Percentiles rank a stretch among this genome's conserved stretches.
phyloP scores from a whole-genome alignment of 1,284 basidiomycete species.

The Leccinum pseudoinsigne region DNA sequence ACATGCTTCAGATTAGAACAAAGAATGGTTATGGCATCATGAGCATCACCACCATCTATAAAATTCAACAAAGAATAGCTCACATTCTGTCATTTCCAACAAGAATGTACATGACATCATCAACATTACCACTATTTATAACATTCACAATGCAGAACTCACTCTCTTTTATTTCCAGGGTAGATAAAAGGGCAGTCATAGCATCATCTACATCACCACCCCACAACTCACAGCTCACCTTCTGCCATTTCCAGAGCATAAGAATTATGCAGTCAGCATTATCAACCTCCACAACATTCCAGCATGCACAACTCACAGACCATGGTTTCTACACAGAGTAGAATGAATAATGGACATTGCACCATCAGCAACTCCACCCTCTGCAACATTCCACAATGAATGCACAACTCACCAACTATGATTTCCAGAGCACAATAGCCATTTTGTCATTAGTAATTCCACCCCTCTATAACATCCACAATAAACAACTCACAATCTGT shows the following conservation, averaged over 20 bases:
- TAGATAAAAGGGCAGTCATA: background rate
- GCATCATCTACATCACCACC: background rate
- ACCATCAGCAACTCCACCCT: background rate
- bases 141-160: background rate
- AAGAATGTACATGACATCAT: background rate
- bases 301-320: background rate
- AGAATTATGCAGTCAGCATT: background rate
- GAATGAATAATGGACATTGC: background rate
- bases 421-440: background rate
- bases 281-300: background rate
- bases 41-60: background rate
- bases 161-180: background rate
- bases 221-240: background rate
- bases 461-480: background rate
- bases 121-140: background rate
- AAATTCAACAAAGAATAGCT: background rate
- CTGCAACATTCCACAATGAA: background rate
- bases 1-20: background rate
- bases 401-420: background rate
- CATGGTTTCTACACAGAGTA: background rate
- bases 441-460: background rate
- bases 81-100: background rate
- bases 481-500: background rate
- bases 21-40: background rate
- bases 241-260: background rate